These are phyloP conservation scores for Phytopythium litorale DNA, from an alignment of 352 stramenopile species.

Conservation along the genomic window DNA sequence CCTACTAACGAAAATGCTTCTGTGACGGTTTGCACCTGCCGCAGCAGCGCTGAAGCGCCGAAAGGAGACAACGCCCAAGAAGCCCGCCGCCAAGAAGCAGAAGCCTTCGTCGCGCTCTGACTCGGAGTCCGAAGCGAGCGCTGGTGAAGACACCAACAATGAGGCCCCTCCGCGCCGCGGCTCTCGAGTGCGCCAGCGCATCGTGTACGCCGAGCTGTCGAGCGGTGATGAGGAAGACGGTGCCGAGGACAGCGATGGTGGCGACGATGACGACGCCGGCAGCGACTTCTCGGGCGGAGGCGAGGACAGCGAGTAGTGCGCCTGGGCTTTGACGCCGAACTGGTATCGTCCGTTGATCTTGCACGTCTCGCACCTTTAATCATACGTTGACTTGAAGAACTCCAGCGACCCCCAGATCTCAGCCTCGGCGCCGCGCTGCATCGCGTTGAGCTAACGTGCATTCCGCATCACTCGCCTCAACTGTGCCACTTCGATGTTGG, in stretches of 20 bases:
- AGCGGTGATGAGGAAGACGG: constrained; percentile 51
- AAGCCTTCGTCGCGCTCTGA: neutral
- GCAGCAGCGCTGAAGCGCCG: constrained; percentile 19
- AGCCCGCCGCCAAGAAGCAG: constrained; percentile 1
- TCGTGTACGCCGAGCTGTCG: constrained; percentile 49
- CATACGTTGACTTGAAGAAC: no score
- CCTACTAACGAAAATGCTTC: neutral
- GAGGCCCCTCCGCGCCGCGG: constrained; percentile 24
- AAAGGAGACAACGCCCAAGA: constrained; percentile 18
- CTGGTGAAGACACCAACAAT: constrained; percentile 10
- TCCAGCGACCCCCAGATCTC: no score
- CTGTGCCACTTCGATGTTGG: neutral
- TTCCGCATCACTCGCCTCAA: no score
- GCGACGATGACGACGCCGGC: constrained; percentile 26
- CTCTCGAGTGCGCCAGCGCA: constrained; percentile 32
- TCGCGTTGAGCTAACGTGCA: no score
- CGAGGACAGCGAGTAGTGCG: constrained; percentile 49
- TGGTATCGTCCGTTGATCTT: constrained; percentile 13
- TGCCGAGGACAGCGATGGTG: constrained; percentile 25
- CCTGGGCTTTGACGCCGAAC: neutral
- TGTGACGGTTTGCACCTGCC: neutral
- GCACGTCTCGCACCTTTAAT: neutral
- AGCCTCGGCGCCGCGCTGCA: no score
- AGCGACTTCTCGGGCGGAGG: constrained; percentile 51
- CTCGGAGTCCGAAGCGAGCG: constrained; percentile 9